Percentiles rank a stretch among this genome's conserved stretches.
Conservation (phyloP, 129 eudicot species). For the Helianthus tuberosus region DNA sequence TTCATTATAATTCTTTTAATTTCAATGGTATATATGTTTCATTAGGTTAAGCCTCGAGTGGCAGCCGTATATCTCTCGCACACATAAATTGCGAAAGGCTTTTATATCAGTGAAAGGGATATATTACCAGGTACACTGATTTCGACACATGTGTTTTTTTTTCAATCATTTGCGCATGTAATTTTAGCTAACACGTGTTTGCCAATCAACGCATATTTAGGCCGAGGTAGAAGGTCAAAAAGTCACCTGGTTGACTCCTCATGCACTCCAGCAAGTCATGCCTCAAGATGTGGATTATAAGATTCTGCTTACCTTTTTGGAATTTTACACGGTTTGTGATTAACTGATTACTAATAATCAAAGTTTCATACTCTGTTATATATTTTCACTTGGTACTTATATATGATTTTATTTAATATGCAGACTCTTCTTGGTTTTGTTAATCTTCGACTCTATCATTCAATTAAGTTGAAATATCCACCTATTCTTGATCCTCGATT, state of each 20-base stretch:
- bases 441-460: constrained; percentile 64
- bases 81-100: constrained; percentile 52
- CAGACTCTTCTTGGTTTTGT: constrained; percentile 73
- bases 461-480: constrained; percentile 72
- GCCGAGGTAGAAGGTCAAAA: constrained; percentile 86
- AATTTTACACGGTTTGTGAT: constrained; percentile 62
- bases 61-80: constrained; percentile 51
- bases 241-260: constrained; percentile 85
- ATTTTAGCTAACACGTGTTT: neutral
- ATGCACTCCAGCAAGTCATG: constrained; percentile 81
- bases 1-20: neutral
- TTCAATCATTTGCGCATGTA: neutral
- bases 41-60: constrained; percentile 79
- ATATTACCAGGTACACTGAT: constrained; percentile 63
- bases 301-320: constrained; percentile 69
- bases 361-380: neutral
- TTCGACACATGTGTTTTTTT: neutral
- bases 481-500: constrained; percentile 73
- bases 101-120: constrained; percentile 85
- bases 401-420: constrained; percentile 17
- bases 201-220: constrained; percentile 28
- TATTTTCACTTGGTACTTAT: neutral
- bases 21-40: constrained; percentile 7
- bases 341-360: neutral
- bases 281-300: constrained; percentile 81